Percentiles rank a stretch among this genome's conserved stretches.
Conservation (phyloP, 306 rosid genomes). For the Pyrus bretschneideri region DNA sequence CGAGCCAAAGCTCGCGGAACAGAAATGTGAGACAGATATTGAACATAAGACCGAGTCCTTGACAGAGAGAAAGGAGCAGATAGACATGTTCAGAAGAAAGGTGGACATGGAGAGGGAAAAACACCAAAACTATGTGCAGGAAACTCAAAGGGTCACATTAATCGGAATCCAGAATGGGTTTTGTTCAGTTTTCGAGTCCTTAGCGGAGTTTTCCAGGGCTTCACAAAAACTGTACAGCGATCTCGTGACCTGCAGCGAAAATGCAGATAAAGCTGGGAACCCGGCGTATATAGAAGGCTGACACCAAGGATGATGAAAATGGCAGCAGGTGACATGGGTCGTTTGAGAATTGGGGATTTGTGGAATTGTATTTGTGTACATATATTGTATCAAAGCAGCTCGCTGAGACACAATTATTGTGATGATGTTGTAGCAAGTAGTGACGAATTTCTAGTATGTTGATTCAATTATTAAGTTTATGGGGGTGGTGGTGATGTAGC, state of each 20-base stretch:
- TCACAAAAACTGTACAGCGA: slow-evolving; percentile 68
- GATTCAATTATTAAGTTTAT: neutral
- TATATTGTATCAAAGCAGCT: slow-evolving; percentile 64
- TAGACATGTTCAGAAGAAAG: slow-evolving; percentile 55
- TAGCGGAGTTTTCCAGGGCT: slow-evolving; percentile 66
- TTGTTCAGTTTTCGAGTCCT: slow-evolving; percentile 66
- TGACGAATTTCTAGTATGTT: slow-evolving; percentile 18
- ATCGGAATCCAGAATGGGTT: slow-evolving; percentile 77
- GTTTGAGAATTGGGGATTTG: slow-evolving; percentile 10
- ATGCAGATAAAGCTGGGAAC: slow-evolving; percentile 40
- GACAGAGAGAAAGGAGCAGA: slow-evolving; percentile 53
- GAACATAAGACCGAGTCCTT: slow-evolving; percentile 39
- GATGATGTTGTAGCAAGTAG: slow-evolving; percentile 6
- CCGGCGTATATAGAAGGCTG: slow-evolving; percentile 39
- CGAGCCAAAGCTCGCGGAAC: slow-evolving; percentile 42
- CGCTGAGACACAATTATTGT: slow-evolving; percentile 60
- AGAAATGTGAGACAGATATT: slow-evolving; percentile 27
- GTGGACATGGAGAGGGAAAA: slow-evolving; percentile 72
- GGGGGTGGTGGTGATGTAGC: neutral
- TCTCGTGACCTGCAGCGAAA: slow-evolving; percentile 50
- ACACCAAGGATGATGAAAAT: slow-evolving; percentile 27
- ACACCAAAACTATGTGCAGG: slow-evolving; percentile 62
- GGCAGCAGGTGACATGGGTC: slow-evolving; percentile 26
- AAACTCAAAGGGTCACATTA: slow-evolving; percentile 64
- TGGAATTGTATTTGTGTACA: slow-evolving; percentile 48